Conservation (phyloP, 2,329 filamentous ascomycete genomes). For the Pyrenophora teres region DNA sequence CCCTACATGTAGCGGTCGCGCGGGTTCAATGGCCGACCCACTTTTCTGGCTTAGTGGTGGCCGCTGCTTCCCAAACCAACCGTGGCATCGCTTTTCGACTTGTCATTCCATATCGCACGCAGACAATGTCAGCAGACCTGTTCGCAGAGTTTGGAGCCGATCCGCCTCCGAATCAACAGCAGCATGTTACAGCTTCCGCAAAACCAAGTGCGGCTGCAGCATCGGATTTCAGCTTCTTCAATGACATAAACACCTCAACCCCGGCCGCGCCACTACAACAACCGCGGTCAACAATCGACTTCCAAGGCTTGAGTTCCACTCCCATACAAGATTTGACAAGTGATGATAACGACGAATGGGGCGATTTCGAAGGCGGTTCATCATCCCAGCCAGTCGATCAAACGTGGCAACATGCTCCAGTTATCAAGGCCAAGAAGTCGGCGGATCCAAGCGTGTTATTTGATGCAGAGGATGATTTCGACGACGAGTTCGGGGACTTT, state of each 20-base stretch:
- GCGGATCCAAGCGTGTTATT: slow-evolving; percentile 48
- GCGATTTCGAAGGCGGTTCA: slow-evolving; percentile 47
- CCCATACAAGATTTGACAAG: background rate
- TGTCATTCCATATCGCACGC: slow-evolving; percentile 4
- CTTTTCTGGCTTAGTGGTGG: slow-evolving; percentile 24
- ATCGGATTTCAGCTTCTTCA: slow-evolving; percentile 43
- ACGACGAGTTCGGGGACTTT: slow-evolving; percentile 46
- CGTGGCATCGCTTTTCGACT: slow-evolving; percentile 13
- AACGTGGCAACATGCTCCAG: slow-evolving; percentile 32
- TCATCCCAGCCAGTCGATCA: slow-evolving; percentile 19
- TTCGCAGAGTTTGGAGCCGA: slow-evolving; percentile 42
- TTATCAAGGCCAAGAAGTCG: slow-evolving; percentile 40
- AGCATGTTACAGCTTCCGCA: slow-evolving; percentile 7
- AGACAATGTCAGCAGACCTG: slow-evolving; percentile 43
- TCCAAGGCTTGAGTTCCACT: background rate
- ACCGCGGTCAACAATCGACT: slow-evolving; percentile 13
- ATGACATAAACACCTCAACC: slow-evolving; percentile 33
- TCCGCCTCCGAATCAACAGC: slow-evolving; percentile 19
- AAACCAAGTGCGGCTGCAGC: slow-evolving; percentile 14
- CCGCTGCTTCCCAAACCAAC: slow-evolving; percentile 19
- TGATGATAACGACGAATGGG: slow-evolving; percentile 47
- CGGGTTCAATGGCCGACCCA: slow-evolving; percentile 4
- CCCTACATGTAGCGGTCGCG: too few species aligned
- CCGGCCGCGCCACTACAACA: slow-evolving; percentile 21
- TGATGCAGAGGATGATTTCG: slow-evolving; percentile 46